phyloP scores from a whole-genome alignment of 208 protist genomes.

The Leptomonas pyrrhocoris region DNA sequence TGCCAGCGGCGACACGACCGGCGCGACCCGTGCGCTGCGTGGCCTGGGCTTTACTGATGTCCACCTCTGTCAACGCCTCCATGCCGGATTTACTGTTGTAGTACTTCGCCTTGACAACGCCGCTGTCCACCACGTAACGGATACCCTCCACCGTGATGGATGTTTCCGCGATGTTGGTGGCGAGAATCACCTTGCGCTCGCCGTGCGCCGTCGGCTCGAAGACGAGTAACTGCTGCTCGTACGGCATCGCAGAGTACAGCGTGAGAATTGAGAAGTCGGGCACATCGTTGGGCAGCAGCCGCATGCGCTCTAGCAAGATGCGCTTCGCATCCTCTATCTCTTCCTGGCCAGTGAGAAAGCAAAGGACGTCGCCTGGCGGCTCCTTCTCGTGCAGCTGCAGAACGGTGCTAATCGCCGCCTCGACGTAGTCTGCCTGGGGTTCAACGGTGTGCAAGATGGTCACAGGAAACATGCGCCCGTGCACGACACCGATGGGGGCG shows the following conservation, averaged over 20 bases:
- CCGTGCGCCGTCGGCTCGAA: slow-evolving; percentile 93
- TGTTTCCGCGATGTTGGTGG: slow-evolving; percentile 99
- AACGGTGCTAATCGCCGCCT: slow-evolving; percentile 96
- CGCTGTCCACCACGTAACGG: slow-evolving; percentile 98
- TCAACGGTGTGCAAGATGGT: slow-evolving; percentile 94
- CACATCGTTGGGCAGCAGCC: slow-evolving; percentile 65
- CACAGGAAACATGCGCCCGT: slow-evolving; percentile 92
- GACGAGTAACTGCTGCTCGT: slow-evolving; percentile 96
- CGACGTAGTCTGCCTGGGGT: slow-evolving; percentile 97
- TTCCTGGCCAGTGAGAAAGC: slow-evolving; percentile 99
- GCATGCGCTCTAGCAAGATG: slow-evolving; percentile 81
- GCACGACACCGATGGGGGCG: slow-evolving; percentile 91
- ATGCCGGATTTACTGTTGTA: slow-evolving; percentile 98
- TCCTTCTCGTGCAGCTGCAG: slow-evolving; percentile 97
- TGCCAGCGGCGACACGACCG: slow-evolving; percentile 96
- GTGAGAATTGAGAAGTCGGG: slow-evolving; percentile 77
- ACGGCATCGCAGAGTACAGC: slow-evolving; percentile 96
- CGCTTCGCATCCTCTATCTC: slow-evolving; percentile 90
- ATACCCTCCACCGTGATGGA: slow-evolving; percentile 99
- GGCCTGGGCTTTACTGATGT: slow-evolving; percentile 94
- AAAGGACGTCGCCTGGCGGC: slow-evolving; percentile 97
- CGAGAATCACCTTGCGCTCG: slow-evolving; percentile 95
- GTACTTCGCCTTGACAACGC: slow-evolving; percentile 97
- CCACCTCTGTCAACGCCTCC: slow-evolving; percentile 95
- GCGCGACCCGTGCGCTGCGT: slow-evolving; percentile 97